A percentile compares a stretch with the other conserved stretches of the same genome.
These are phyloP conservation scores for Noccaea caerulescens DNA, from an alignment of 345 rosid species.

Conservation along the genomic window DNA sequence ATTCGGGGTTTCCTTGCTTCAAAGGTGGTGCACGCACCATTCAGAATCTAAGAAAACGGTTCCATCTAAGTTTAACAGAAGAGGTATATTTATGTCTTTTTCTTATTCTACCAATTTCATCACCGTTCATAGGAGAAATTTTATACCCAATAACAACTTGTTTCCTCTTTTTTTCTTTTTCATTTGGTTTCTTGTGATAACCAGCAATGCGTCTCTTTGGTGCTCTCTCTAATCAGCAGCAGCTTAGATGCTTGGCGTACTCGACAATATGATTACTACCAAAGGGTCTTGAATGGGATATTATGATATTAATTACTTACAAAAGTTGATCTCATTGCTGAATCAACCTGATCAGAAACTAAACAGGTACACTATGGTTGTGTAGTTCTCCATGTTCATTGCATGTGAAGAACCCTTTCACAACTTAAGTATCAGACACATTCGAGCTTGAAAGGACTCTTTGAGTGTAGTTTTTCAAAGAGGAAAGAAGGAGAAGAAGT, in stretches of 20 bases:
- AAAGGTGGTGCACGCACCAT: conserved; percentile 96
- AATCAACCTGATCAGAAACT: not conserved
- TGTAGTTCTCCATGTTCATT: conserved; percentile 19
- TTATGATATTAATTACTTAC: conserved; percentile 50
- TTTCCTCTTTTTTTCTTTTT: conserved; percentile 2
- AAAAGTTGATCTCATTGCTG: conserved; percentile 11
- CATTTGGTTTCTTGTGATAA: conserved; percentile 26
- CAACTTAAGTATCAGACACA: not conserved
- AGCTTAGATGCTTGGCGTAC: conserved; percentile 99
- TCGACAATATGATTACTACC: conserved; percentile 97
- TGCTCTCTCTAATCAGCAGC: conserved; percentile 95
- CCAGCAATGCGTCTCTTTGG: conserved; percentile 99
- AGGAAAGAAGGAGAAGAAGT: conserved; percentile 7
- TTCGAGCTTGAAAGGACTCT: not conserved
- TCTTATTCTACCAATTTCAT: conserved; percentile 14
- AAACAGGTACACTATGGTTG: conserved; percentile 4
- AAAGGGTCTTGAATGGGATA: conserved; percentile 94
- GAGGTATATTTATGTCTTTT: conserved; percentile 58
- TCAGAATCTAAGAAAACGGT: conserved; percentile 91
- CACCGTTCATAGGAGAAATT: conserved; percentile 47
- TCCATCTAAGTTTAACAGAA: conserved; percentile 92
- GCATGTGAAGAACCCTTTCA: conserved; percentile 18
- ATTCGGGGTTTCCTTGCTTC: conserved; percentile 98
- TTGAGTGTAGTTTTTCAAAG: not conserved
- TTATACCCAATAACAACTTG: conserved; percentile 9